phyloP scores from a whole-genome alignment of 2,329 filamentous ascomycete genomes.

The Cladosporium sphaerospermum region DNA sequence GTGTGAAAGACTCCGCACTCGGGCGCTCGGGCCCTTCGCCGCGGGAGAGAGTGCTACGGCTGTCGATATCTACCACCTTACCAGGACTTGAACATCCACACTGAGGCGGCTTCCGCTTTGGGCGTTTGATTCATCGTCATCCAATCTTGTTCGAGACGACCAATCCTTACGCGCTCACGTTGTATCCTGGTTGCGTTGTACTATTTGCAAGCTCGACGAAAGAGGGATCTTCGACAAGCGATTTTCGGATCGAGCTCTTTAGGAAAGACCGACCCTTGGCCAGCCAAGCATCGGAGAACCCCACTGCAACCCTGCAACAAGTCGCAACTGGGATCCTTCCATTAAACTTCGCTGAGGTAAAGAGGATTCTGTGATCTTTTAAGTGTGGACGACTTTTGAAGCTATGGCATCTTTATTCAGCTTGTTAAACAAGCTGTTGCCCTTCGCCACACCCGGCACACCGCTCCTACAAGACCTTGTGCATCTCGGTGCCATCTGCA shows the following conservation, averaged over 20 bases:
- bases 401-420: constrained; percentile 22
- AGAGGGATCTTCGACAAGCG: no score
- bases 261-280: no score
- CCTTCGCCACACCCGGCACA: constrained; percentile 43
- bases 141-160: neutral
- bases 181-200: neutral
- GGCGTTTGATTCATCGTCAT: neutral
- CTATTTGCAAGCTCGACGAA: no score
- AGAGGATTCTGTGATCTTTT: no score
- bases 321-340: no score
- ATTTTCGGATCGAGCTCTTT: no score
- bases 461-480: constrained; percentile 43
- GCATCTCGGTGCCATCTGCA: constrained; percentile 39
- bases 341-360: no score
- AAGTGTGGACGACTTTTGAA: no score
- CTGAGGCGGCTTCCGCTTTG: neutral
- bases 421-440: constrained; percentile 39
- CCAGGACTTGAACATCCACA: neutral
- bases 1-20: neutral
- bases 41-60: neutral
- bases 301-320: no score
- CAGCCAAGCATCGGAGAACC: no score
- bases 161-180: neutral
- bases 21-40: neutral
- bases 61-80: neutral